Base-by-base conservation (phyloP, 345 rosid species). In the Citrus cavaleriei region DNA sequence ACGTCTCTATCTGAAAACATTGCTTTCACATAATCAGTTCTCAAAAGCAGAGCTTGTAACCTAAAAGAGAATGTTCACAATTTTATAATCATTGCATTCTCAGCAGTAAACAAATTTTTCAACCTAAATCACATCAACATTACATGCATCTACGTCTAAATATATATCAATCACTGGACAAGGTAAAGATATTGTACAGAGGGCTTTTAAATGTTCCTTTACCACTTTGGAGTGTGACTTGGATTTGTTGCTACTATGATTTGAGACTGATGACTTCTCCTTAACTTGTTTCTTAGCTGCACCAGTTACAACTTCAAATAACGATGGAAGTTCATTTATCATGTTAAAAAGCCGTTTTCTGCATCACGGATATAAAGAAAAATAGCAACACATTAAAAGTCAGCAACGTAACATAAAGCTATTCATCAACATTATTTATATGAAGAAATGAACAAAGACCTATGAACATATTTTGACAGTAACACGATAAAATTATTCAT, bases 261-360 rank as follows among this genome's bases (percentile, higher is more conserved):
- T 90, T 60, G 91, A 77, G 68, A 77, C 85, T 7, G 87, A 85
- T 14, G 93, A 85, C 78, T 88, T 91, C 81, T 89, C 92, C 82
- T 85, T 86, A 18, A 66, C 74, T 79, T 86, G 87, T 77, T 86
- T 89, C 88, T 86, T 89, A 8, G 80, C 85, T 32, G 80, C 58
- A 60, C 93, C 91, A 70, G 86, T 88, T 66, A 91, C 95, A 82
- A 89, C 84, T 82, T 91, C 95, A 69, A 85, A 90, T 79, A 91
- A 77, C 10, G 95, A 88, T 25, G 91, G 93, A 57, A 89, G 89
- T 6, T 91, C 95, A 72, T 90, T 89, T 54, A 91, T 86, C 95
- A 91, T 89, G 55, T 86, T 89, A 80, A 89, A 89, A 68, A 91
- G 92, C 42, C 86, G 82, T 74, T 89, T 87, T 90, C 95, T 91